Percentiles rank a stretch among this genome's conserved stretches.
phyloP scores from a whole-genome alignment of 257 asterid species.

The Forsythia viridissima region DNA sequence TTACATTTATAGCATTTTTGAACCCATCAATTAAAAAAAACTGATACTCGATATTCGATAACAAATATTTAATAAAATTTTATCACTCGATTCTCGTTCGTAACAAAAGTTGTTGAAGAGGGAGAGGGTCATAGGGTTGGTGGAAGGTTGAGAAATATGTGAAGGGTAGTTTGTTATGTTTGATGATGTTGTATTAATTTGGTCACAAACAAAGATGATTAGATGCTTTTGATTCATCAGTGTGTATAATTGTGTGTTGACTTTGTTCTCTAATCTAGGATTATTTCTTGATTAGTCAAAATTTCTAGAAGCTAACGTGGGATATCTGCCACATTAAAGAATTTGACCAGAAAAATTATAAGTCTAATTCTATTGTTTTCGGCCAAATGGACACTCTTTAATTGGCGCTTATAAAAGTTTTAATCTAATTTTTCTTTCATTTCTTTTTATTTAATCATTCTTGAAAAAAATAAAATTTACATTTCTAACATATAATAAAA shows the following conservation, averaged over 20 bases:
- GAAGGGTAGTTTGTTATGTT: neutral
- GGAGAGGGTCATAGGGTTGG: neutral
- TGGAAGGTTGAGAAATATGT: neutral
- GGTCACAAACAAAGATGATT: neutral
- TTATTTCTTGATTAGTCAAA: neutral
- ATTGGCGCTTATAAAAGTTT: too few relatives aligned
- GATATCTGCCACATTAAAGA: too few relatives aligned
- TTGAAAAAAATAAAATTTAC: too few relatives aligned
- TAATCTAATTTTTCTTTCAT: too few relatives aligned
- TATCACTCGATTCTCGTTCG: neutral
- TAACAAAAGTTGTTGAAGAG: neutral
- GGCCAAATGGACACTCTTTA: neutral
- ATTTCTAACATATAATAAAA: too few relatives aligned
- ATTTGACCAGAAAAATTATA: neutral
- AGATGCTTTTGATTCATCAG: neutral
- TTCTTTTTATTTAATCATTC: too few relatives aligned
- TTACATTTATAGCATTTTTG: neutral
- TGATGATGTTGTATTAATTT: neutral
- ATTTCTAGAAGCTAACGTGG: neutral
- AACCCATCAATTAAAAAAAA: neutral
- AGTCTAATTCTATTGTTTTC: neutral
- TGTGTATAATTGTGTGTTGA: neutral
- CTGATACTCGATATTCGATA: too few relatives aligned
- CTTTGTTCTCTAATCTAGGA: neutral
- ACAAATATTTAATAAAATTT: too few relatives aligned